Conservation (phyloP, 2,329 filamentous ascomycete species). For the Aureobasidium vineae region DNA sequence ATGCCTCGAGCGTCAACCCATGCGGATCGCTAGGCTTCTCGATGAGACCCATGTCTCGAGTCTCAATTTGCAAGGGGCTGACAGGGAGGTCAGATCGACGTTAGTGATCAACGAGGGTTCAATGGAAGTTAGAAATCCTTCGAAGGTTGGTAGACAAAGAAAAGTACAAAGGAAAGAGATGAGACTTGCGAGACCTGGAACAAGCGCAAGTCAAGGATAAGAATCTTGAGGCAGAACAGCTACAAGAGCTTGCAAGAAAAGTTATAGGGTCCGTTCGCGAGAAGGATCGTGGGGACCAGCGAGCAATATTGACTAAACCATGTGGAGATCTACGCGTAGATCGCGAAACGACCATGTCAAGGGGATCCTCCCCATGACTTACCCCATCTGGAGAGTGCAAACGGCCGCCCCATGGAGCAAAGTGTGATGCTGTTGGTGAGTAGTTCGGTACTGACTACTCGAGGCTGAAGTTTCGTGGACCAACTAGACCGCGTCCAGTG, state of each 20-base stretch:
- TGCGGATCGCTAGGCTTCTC: slow-evolving; percentile 28
- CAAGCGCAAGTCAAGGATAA: background rate
- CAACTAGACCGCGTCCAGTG: slow-evolving; percentile 7
- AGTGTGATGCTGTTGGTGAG: slow-evolving; percentile 12
- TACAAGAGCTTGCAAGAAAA: slow-evolving; percentile 3
- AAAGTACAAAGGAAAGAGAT: slow-evolving; percentile 9
- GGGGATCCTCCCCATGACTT: background rate
- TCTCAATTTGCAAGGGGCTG: background rate
- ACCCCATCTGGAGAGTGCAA: slow-evolving; percentile 18
- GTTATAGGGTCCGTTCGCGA: background rate
- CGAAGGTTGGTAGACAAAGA: background rate
- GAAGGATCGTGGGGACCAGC: slow-evolving; percentile 13
- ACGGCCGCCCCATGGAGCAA: background rate
- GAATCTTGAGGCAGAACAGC: background rate
- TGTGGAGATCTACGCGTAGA: slow-evolving; percentile 9
- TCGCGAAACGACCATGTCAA: slow-evolving; percentile 7
- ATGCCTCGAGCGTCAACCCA: slow-evolving; percentile 30
- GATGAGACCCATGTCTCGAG: slow-evolving; percentile 16
- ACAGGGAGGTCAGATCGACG: background rate
- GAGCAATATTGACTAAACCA: slow-evolving; percentile 16
- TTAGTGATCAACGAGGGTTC: background rate
- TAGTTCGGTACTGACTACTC: slow-evolving; percentile 8
- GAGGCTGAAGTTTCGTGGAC: slow-evolving; percentile 7
- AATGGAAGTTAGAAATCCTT: no score
- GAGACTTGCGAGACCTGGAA: background rate